A percentile compares a stretch with the other conserved stretches of the same genome.
phyloP scores from a whole-genome alignment of 2,329 filamentous ascomycete species.

The Scortechinia acanthostroma region DNA sequence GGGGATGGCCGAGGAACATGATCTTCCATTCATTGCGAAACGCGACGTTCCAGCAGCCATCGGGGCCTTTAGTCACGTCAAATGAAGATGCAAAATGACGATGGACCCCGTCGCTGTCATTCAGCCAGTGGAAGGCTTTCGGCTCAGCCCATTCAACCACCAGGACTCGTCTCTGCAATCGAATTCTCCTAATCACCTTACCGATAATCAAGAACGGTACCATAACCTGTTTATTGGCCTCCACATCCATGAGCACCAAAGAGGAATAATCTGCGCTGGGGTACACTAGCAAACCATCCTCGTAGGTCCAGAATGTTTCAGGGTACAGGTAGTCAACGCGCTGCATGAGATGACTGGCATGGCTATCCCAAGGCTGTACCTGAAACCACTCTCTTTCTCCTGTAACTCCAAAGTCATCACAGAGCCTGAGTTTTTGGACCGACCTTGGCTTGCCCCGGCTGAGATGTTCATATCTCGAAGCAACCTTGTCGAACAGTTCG shows the following conservation, averaged over 20 bases:
- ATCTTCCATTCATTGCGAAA: conserved; percentile 35
- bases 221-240: conserved; percentile 17
- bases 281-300: conserved; percentile 29
- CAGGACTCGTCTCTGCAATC: conserved; percentile 24
- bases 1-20: conserved; percentile 30
- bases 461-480: conserved; percentile 26
- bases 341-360: conserved; percentile 21
- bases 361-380: conserved; percentile 29
- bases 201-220: conserved; percentile 26
- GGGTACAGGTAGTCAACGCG: conserved; percentile 21
- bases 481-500: conserved; percentile 18
- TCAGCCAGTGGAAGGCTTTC: conserved; percentile 30
- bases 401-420: conserved; percentile 15
- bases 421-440: conserved; percentile 20
- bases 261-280: conserved; percentile 13
- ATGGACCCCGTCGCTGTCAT: conserved; percentile 30
- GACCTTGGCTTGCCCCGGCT: conserved; percentile 20
- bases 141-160: conserved; percentile 32
- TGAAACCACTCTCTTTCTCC: conserved; percentile 20
- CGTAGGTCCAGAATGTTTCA: conserved; percentile 31
- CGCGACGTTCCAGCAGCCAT: conserved; percentile 17
- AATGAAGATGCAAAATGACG: conserved; percentile 32
- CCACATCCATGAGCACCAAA: conserved; percentile 25
- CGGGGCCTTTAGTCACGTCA: conserved; percentile 13
- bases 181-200: conserved; percentile 26